Percentiles rank a stretch among this genome's conserved stretches.
phyloP scores from a whole-genome alignment of 352 stramenopile species.

The Phytopythium vexans region DNA sequence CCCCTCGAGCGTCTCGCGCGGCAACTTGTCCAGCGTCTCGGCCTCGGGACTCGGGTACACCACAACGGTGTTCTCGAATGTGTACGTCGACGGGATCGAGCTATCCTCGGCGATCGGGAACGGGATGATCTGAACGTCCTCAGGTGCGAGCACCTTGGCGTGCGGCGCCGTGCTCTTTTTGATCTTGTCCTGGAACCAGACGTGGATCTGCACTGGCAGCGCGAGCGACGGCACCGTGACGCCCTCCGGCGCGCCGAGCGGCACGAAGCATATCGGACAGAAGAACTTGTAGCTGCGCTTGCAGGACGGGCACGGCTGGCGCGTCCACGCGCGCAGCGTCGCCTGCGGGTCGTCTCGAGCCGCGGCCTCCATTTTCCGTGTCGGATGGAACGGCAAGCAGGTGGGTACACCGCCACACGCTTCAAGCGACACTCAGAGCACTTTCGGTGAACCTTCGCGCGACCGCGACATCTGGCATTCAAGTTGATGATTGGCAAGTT shows the following conservation, averaged over 20 bases:
- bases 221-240: constrained; percentile 47
- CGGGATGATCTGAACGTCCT: constrained; percentile 70
- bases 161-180: constrained; percentile 89
- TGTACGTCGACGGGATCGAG: constrained; percentile 34
- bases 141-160: constrained; percentile 70
- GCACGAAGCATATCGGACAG: constrained; percentile 67
- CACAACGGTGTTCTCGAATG: constrained; percentile 56
- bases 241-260: constrained; percentile 50
- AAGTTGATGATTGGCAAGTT: no score
- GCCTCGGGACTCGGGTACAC: constrained; percentile 80
- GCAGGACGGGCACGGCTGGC: constrained; percentile 55
- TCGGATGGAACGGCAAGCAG: not conserved
- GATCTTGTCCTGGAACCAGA: constrained; percentile 88
- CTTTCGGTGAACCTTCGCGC: constrained; percentile 4
- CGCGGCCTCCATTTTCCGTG: constrained; percentile 1
- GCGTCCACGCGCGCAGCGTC: constrained; percentile 36
- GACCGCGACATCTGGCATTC: not conserved
- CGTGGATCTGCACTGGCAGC: constrained; percentile 75
- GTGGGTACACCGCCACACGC: not conserved
- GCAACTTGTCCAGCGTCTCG: constrained; percentile 60
- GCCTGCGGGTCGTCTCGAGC: not conserved
- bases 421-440: not conserved
- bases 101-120: constrained; percentile 30
- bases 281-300: constrained; percentile 87
- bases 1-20: constrained; percentile 44